A percentile compares a stretch with the other conserved stretches of the same genome.
These are phyloP conservation scores for Bipolaris oryzae DNA, from an alignment of 2,329 filamentous ascomycete species.

Conservation along the genomic window DNA sequence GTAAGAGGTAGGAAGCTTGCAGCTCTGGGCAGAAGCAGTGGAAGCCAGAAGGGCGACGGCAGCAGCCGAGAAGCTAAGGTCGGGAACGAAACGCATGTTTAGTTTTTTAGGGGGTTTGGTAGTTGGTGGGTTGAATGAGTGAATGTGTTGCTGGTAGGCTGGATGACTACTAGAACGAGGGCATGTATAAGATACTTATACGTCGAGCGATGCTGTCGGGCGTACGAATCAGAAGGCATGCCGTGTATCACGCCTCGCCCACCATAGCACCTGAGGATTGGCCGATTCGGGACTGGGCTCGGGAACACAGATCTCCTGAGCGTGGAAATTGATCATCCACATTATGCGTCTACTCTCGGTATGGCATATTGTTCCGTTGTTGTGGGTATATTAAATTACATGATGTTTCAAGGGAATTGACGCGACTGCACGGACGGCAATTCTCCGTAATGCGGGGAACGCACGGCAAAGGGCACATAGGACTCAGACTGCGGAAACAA, in stretches of 20 bases:
- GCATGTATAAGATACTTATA: slow-evolving; percentile 12
- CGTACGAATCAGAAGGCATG: background rate
- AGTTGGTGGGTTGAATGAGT: background rate
- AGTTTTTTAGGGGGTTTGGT: background rate
- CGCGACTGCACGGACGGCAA: slow-evolving; percentile 8
- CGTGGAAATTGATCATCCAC: slow-evolving; percentile 13
- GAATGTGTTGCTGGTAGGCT: slow-evolving; percentile 1
- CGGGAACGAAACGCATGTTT: slow-evolving; percentile 16
- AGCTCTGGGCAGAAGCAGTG: slow-evolving; percentile 39
- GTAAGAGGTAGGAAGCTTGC: slow-evolving; percentile 62
- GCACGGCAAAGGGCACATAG: background rate
- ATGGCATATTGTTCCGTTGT: slow-evolving; percentile 14
- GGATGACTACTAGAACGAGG: background rate
- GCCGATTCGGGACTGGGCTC: background rate
- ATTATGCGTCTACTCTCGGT: background rate
- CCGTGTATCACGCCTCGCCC: background rate
- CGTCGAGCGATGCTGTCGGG: background rate
- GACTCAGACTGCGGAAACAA: background rate
- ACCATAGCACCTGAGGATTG: background rate
- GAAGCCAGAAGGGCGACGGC: slow-evolving; percentile 21
- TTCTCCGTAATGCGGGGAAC: slow-evolving; percentile 16
- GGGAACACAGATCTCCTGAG: background rate
- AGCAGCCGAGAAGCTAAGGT: slow-evolving; percentile 11
- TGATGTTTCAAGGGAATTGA: slow-evolving; percentile 10
- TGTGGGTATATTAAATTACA: slow-evolving; percentile 16